These are phyloP conservation scores for Microsporum audouinii DNA, from an alignment of 2,329 filamentous ascomycete species.

Conservation along the genomic window DNA sequence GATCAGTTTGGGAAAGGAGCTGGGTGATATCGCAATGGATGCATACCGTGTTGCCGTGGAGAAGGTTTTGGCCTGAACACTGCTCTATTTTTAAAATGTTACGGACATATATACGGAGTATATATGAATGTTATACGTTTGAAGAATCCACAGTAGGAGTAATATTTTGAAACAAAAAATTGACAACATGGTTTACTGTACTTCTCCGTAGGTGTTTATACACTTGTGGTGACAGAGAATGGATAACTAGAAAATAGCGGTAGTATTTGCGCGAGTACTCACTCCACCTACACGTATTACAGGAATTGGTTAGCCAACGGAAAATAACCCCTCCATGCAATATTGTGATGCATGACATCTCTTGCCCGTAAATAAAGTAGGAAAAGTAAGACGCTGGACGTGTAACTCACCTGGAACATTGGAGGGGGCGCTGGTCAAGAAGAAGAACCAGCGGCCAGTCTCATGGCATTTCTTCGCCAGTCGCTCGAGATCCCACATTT, in stretches of 20 bases:
- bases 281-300: conserved; percentile 15
- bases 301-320: conserved; percentile 3
- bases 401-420: conserved; percentile 28
- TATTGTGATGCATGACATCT: neutral
- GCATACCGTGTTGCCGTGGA: conserved; percentile 7
- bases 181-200: no score
- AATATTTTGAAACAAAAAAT: no score
- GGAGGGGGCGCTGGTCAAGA: conserved; percentile 33
- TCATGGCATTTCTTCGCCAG: conserved; percentile 27
- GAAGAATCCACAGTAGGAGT: no score
- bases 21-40: conserved; percentile 12
- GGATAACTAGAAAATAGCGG: conserved; percentile 20
- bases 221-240: no score
- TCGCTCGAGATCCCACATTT: conserved; percentile 37
- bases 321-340: neutral
- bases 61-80: neutral
- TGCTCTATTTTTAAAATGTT: neutral
- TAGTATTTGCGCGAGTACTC: conserved; percentile 22
- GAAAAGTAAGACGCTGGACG: neutral
- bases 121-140: neutral
- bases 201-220: neutral
- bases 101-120: neutral
- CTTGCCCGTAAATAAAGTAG: neutral
- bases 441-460: conserved; percentile 30
- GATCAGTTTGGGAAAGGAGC: conserved; percentile 10